Evolutionary conservation across 164 flowering plant genomes (phyloP).

Genomic region (Litsea cubeba): DNA sequence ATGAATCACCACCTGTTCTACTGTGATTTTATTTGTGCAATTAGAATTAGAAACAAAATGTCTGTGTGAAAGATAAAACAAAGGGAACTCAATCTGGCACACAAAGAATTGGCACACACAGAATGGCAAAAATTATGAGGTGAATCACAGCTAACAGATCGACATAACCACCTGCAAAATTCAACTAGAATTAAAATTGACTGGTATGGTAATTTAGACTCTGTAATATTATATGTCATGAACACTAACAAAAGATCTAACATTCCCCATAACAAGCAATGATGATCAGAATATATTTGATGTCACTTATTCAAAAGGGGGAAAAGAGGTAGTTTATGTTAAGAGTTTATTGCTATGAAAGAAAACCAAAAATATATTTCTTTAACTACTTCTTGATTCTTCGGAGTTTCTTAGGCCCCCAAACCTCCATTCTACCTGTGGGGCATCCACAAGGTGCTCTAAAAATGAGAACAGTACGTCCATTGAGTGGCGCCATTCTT

Average conservation of each 20-base stretch:
- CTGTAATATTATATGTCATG: neutral
- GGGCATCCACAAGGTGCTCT: conserved; percentile 60
- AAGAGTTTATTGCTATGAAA: neutral
- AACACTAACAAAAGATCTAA: neutral
- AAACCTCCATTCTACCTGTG: conserved; percentile 57
- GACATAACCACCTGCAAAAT: neutral
- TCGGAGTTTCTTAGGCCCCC: conserved; percentile 51
- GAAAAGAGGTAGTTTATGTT: neutral
- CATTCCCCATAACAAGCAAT: neutral
- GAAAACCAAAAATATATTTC: too few species aligned
- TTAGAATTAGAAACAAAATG: too few species aligned
- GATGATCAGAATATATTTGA: neutral
- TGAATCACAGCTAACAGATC: neutral
- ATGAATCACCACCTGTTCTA: too few species aligned
- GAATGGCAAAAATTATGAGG: neutral
- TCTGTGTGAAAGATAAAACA: too few species aligned
- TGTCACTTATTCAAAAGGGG: neutral
- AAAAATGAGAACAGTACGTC: conserved; percentile 54
- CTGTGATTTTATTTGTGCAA: too few species aligned
- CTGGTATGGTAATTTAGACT: neutral
- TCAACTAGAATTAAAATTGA: neutral
- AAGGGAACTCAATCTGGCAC: too few species aligned
- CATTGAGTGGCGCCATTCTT: conserved; percentile 61
- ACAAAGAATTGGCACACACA: neutral
- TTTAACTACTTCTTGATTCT: conserved; percentile 21